Base-by-base conservation (phyloP, 805 yeast species). In the Tetrapisispora arboricola region DNA sequence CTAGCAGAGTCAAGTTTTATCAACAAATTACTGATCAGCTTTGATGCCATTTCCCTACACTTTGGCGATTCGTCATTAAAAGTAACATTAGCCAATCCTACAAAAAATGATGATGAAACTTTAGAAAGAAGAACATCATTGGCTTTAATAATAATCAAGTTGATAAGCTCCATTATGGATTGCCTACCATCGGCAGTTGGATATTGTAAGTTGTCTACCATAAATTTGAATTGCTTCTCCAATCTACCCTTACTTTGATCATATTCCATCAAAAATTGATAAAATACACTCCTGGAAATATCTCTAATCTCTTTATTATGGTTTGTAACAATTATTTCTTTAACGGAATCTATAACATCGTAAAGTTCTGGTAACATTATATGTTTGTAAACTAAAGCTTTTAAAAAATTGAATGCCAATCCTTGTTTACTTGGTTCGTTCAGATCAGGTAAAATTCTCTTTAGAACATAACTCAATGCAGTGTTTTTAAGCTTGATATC, bases 361-460 rank as follows among this genome's bases (percentile, higher is more conserved):
- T 92, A 92, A 1, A 92, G 73, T 55, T 92, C 97, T 0, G 97
- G 87, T 17, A 87, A 65, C 73, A 80, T 67, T 16, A 84, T 67
- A 50, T 78, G 86, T 47, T 79, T 79, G 11, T 82, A 61, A 28
- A 90, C 70, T n/a, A 88, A 68, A 0, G 96, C 76, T 48, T 80
- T 81, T 50, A 92, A 60, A 51, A 90, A 87, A 40, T 80, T 78
- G 60, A 88, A 85, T 0, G 96, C 94, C 33, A 85, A 70, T 31
- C 94, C 87, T 58, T 90, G 96, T 48, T 80, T 75, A 49, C 75
- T 80, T 10, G 95, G 95, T 50, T 90, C 95, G 53, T 84, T 87
- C 45, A 92, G 65, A 62, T 92, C 97, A 1, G 96, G 94, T 55
- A 75, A 76, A 33, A 92, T 66, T 48, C 84, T 71, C 10, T 75